These are phyloP conservation scores for Chionographis japonica DNA, from an alignment of 106 monocot species.

Conservation along the genomic window DNA sequence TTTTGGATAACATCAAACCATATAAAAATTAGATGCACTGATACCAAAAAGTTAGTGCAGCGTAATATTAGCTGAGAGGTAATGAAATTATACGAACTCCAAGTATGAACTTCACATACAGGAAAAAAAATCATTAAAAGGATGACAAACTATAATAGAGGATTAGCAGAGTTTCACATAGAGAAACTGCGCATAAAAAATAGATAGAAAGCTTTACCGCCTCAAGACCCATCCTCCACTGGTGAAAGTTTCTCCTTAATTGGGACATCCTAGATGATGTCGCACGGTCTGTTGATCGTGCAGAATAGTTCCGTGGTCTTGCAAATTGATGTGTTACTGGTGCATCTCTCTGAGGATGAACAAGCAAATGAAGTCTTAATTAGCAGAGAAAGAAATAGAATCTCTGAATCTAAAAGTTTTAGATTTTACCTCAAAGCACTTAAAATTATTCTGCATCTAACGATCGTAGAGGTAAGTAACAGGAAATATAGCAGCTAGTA, in stretches of 20 bases:
- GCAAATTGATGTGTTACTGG: background rate
- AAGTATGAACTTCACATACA: too few relatives aligned
- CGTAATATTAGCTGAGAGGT: too few relatives aligned
- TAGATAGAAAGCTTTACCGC: constrained; percentile 15
- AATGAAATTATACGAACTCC: too few relatives aligned
- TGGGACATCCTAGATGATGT: constrained; percentile 12
- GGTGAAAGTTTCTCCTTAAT: constrained; percentile 16
- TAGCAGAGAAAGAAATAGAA: background rate
- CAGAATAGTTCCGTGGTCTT: background rate
- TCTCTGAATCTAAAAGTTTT: background rate
- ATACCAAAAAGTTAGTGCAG: too few relatives aligned
- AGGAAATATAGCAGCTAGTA: too few relatives aligned
- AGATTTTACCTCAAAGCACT: too few relatives aligned
- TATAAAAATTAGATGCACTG: too few relatives aligned
- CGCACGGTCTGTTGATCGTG: background rate
- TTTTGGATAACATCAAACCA: too few relatives aligned
- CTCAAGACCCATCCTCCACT: constrained; percentile 17
- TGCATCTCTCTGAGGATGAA: background rate
- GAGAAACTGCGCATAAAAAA: background rate
- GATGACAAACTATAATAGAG: background rate
- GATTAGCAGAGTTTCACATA: background rate
- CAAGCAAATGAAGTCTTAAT: background rate
- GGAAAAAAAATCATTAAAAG: background rate
- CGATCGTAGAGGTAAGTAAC: too few relatives aligned
- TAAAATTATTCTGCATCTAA: too few relatives aligned